A percentile compares a stretch with the other conserved stretches of the same genome.
phyloP scores from a whole-genome alignment of 805 yeast species.

The Candida broadrunensis region DNA sequence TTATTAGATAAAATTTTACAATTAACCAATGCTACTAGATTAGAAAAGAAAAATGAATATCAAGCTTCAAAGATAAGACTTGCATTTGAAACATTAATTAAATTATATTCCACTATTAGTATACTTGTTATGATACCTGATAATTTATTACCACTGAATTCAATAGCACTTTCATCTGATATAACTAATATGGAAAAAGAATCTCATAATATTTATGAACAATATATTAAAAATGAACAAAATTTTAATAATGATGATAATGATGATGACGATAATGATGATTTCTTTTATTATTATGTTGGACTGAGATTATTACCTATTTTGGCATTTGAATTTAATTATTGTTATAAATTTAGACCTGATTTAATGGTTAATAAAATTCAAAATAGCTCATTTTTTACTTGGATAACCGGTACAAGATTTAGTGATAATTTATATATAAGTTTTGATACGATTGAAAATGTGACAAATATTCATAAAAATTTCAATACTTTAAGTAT shows the following conservation, averaged over 20 bases:
- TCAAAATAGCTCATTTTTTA: slow-evolving; percentile 25
- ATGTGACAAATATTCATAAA: slow-evolving; percentile 12
- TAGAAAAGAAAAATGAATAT: slow-evolving; percentile 2
- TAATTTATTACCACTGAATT: slow-evolving; percentile 15
- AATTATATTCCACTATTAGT: slow-evolving; percentile 20
- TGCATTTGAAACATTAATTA: slow-evolving; percentile 25
- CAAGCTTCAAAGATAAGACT: slow-evolving; percentile 18
- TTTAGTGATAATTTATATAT: slow-evolving; percentile 18
- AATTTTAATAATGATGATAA: slow-evolving; percentile 8
- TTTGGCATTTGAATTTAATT: slow-evolving; percentile 20
- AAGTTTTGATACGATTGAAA: slow-evolving; percentile 12
- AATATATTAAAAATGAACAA: slow-evolving; percentile 2
- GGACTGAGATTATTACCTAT: slow-evolving; percentile 18
- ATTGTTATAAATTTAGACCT: slow-evolving; percentile 14
- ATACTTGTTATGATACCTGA: slow-evolving; percentile 23
- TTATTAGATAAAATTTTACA: slow-evolving; percentile 15
- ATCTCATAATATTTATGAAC: slow-evolving; percentile 19
- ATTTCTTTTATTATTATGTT: background rate
- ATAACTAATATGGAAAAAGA: slow-evolving; percentile 20
- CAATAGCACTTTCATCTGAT: slow-evolving; percentile 21
- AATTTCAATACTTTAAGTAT: slow-evolving; percentile 11
- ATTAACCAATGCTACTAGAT: slow-evolving; percentile 8
- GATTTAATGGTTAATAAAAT: slow-evolving; percentile 19
- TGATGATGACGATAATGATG: slow-evolving; percentile 8
- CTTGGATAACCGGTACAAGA: slow-evolving; percentile 26